These are phyloP conservation scores for Suhomyces yuchorum DNA, from an alignment of 1,139 yeast species.

Conservation along the genomic window DNA sequence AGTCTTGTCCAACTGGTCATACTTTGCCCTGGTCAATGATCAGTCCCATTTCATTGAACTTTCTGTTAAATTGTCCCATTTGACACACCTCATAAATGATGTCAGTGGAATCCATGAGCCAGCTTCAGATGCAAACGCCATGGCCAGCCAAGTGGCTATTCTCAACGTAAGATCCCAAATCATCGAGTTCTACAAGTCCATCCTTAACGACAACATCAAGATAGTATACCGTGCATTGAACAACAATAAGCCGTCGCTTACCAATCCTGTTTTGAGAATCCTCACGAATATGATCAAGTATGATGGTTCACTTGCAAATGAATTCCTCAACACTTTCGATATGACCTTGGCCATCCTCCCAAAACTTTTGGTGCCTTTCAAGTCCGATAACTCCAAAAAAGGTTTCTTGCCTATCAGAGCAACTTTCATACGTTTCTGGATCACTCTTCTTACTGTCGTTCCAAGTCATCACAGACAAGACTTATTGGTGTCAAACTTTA, in stretches of 20 bases:
- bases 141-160: constrained; percentile 13
- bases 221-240: constrained; percentile 70
- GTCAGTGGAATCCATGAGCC: constrained; percentile 9
- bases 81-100: constrained; percentile 24
- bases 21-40: constrained; percentile 63
- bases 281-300: constrained; percentile 55
- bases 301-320: constrained; percentile 52
- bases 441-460: constrained; percentile 50
- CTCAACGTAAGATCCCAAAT: constrained; percentile 25
- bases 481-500: constrained; percentile 55
- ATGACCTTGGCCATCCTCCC: constrained; percentile 62
- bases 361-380: constrained; percentile 58
- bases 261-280: constrained; percentile 62
- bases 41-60: constrained; percentile 50
- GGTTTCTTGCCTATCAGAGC: constrained; percentile 52
- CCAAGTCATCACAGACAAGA: constrained; percentile 63
- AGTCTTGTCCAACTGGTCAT: constrained; percentile 53
- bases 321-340: constrained; percentile 68
- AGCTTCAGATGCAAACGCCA: constrained; percentile 19
- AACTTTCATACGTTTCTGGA: constrained; percentile 63
- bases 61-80: constrained; percentile 35
- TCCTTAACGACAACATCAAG: constrained; percentile 59
- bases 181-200: constrained; percentile 45
- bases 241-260: constrained; percentile 56
- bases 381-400: constrained; percentile 43